phyloP scores from a whole-genome alignment of 495 filamentous ascomycete species.

The Aspergillus funiculosus region DNA sequence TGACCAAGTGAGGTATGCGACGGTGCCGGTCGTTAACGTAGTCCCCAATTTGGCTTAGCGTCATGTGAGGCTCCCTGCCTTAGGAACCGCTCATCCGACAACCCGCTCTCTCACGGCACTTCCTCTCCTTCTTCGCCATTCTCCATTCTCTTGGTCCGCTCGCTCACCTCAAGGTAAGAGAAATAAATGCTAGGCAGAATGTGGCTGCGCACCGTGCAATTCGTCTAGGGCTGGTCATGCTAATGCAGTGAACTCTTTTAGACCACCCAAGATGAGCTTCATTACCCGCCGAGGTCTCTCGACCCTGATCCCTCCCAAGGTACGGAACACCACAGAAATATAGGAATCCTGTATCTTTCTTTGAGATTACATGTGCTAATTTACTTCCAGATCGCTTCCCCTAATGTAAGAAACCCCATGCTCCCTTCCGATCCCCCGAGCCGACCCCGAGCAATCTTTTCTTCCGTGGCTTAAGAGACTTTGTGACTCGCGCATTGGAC shows the following conservation, averaged over 20 bases:
- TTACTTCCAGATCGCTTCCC: constrained; percentile 68
- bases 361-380: constrained; percentile 25
- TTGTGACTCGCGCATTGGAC: not conserved
- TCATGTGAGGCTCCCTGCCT: constrained; percentile 25
- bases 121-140: constrained; percentile 32
- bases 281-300: constrained; percentile 84
- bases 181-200: not conserved
- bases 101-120: constrained; percentile 36
- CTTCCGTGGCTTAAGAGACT: not conserved
- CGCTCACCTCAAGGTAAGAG: constrained; percentile 35
- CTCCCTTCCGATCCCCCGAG: constrained; percentile 20
- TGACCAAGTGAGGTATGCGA: constrained; percentile 34
- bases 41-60: constrained; percentile 41
- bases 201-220: not conserved
- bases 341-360: not conserved
- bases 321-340: constrained; percentile 37
- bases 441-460: constrained; percentile 17
- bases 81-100: constrained; percentile 37
- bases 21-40: constrained; percentile 33
- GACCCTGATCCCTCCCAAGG: constrained; percentile 97
- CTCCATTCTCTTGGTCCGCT: constrained; percentile 32
- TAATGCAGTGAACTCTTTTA: constrained; percentile 24
- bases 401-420: constrained; percentile 63
- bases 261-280: constrained; percentile 76
- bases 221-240: constrained; percentile 15